Base-by-base conservation (phyloP, 352 stramenopile genomes). In the Pythium aristosporum region DNA sequence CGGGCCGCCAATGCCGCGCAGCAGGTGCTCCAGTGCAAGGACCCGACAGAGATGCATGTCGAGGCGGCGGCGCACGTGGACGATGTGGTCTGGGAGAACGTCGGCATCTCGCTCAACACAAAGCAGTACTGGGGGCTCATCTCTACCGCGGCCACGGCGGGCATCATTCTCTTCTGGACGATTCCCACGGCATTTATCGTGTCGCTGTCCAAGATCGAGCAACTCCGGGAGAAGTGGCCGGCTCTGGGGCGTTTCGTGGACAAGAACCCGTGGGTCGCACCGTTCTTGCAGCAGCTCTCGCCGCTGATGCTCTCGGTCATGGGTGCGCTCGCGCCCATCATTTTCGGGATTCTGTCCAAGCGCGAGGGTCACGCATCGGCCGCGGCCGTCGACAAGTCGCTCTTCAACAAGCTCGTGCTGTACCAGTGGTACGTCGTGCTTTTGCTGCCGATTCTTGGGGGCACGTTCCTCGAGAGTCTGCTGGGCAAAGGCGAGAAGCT, bases 341-440 rank as follows among this genome's bases (percentile, higher is more conserved):
- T 94, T 55, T 91, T 94, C 30, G 80, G 82, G 9, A 81, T 91
- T 36, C 53, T 94, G 32, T 92, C 84, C 37, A 89, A 90, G 60
- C 83, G 82, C 12, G 86, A 94, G 69, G 86, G 86, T 16, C 86
- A 94, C 54, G 69, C 83, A 7, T 88, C 87, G 15, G 78, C 69
- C 0, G 79, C 83, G 3, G 79, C 80, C 25, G 79, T 94, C 18
- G 64, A 80, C 42, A 75, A 79, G 6, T 94, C 86, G 47, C 71
- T 91, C 53, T 74, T 94, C 53, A 89, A 90, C 68, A 94, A 94
- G 60, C 62, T 94, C 8, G 76, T 94, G 39, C 74, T 85, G 32
- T 92, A 92, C 68, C 86, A 94, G 67, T 82, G 89, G 49, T 92
- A 91, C 64, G 72, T 92, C 51, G 85, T 87, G 30, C 86, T 94